Conservation (phyloP, 805 yeast genomes). For the Candida lessepsii region DNA sequence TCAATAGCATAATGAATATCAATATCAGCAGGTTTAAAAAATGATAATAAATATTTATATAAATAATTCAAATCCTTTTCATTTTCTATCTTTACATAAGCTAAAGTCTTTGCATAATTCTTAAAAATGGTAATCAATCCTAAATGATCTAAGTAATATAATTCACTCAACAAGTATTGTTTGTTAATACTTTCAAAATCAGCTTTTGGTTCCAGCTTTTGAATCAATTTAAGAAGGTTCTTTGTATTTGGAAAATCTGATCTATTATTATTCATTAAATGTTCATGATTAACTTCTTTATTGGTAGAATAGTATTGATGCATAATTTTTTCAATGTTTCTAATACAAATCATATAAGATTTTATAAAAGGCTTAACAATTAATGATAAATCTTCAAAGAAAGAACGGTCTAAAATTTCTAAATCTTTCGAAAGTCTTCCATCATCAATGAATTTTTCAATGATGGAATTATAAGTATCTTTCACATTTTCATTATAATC, state of each 20-base stretch:
- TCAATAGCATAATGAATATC: conserved; percentile 32
- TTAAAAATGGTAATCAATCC: conserved; percentile 35
- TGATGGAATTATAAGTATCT: conserved; percentile 27
- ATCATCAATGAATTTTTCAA: conserved; percentile 20
- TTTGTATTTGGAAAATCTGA: conserved; percentile 34
- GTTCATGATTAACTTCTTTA: conserved; percentile 20
- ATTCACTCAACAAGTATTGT: conserved; percentile 40
- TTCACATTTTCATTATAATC: conserved; percentile 36
- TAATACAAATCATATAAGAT: conserved; percentile 23
- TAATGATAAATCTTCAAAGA: conserved; percentile 18
- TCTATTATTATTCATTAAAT: conserved; percentile 22
- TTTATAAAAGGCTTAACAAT: conserved; percentile 16
- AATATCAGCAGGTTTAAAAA: conserved; percentile 19
- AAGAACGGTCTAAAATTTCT: conserved; percentile 22
- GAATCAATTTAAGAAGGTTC: conserved; percentile 27
- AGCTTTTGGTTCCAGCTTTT: conserved; percentile 20
- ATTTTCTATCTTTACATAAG: conserved; percentile 34
- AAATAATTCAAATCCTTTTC: conserved; percentile 27
- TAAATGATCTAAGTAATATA: conserved; percentile 38
- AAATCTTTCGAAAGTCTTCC: conserved; percentile 19
- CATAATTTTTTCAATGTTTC: conserved; percentile 15
- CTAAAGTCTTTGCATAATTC: conserved; percentile 41
- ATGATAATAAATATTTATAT: conserved; percentile 21
- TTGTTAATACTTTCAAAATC: conserved; percentile 40
- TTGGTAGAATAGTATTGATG: conserved; percentile 10